Evolutionary conservation across 2,329 filamentous ascomycete species (phyloP).

Genomic region (Neoascochyta sp.): DNA sequence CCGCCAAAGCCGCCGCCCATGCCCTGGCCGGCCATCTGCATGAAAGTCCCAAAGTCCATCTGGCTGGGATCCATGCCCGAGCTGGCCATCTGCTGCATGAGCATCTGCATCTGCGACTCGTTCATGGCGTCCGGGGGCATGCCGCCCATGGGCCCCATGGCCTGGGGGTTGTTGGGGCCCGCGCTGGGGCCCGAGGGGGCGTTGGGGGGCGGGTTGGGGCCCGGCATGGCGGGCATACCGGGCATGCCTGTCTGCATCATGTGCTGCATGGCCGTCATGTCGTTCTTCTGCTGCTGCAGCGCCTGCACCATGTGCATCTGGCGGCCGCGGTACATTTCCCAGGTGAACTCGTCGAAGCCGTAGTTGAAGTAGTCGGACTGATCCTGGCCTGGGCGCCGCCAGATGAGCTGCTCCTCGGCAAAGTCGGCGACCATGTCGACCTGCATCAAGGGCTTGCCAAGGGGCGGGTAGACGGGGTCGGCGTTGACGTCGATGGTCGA

Average conservation of each 20-base stretch:
- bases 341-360: slow-evolving; percentile 97
- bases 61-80: slow-evolving; percentile 43
- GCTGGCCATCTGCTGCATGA: slow-evolving; percentile 53
- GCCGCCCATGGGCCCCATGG: slow-evolving; percentile 18
- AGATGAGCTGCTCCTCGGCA: slow-evolving; percentile 78
- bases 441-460: slow-evolving; percentile 68
- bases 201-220: slow-evolving; percentile 16
- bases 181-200: slow-evolving; percentile 31
- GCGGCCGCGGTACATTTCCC: slow-evolving; percentile 89
- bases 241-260: slow-evolving; percentile 47
- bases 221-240: slow-evolving; percentile 23
- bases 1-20: slow-evolving; percentile 25
- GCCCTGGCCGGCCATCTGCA: slow-evolving; percentile 34
- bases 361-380: slow-evolving; percentile 99
- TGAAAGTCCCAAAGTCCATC: slow-evolving; percentile 35
- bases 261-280: slow-evolving; percentile 58
- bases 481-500: slow-evolving; percentile 83
- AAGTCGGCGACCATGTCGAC: slow-evolving; percentile 53
- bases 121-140: slow-evolving; percentile 42
- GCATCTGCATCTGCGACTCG: slow-evolving; percentile 57
- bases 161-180: slow-evolving; percentile 10
- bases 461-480: slow-evolving; percentile 70
- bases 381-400: slow-evolving; percentile 91
- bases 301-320: slow-evolving; percentile 76
- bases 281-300: slow-evolving; percentile 74